A percentile compares a stretch with the other conserved stretches of the same genome.
phyloP scores from a whole-genome alignment of 1,284 basidiomycete genomes.

The Fomes fomentarius region DNA sequence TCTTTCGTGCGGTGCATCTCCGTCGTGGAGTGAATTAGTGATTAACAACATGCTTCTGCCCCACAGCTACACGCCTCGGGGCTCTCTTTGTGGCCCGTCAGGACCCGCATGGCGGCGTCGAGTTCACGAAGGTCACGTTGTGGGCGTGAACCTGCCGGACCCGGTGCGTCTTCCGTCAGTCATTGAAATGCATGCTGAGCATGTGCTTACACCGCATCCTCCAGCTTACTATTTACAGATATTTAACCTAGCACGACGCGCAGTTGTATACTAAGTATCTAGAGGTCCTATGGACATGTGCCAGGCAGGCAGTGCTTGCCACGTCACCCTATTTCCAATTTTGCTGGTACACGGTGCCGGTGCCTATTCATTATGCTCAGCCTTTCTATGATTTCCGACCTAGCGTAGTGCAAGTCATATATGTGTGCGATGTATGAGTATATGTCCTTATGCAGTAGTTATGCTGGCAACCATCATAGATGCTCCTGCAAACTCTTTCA shows the following conservation, averaged over 20 bases:
- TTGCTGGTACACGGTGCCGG: too few relatives aligned
- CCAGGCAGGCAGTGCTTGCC: not conserved
- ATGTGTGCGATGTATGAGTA: not conserved
- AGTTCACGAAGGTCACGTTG: slow-evolving; percentile 48
- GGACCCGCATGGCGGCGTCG: slow-evolving; percentile 35
- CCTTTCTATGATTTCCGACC: too few relatives aligned
- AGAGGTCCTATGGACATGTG: too few relatives aligned
- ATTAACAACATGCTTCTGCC: slow-evolving; percentile 4
- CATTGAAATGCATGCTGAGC: not conserved
- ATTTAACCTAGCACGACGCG: too few relatives aligned
- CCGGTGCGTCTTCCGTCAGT: not conserved
- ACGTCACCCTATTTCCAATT: too few relatives aligned
- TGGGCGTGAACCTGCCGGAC: slow-evolving; percentile 41
- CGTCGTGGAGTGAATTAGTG: not conserved
- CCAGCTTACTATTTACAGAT: not conserved
- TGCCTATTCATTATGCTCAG: too few relatives aligned
- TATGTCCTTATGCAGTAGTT: not conserved
- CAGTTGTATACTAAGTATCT: too few relatives aligned
- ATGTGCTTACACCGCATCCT: not conserved
- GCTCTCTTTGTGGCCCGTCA: slow-evolving; percentile 48
- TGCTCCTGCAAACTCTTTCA: not conserved
- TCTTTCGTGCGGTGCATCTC: not conserved
- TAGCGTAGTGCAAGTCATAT: too few relatives aligned
- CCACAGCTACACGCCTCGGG: slow-evolving; percentile 46
- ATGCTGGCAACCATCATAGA: not conserved